Base-by-base conservation (phyloP, 2,329 filamentous ascomycete species). In the Acrodontium crateriforme region DNA sequence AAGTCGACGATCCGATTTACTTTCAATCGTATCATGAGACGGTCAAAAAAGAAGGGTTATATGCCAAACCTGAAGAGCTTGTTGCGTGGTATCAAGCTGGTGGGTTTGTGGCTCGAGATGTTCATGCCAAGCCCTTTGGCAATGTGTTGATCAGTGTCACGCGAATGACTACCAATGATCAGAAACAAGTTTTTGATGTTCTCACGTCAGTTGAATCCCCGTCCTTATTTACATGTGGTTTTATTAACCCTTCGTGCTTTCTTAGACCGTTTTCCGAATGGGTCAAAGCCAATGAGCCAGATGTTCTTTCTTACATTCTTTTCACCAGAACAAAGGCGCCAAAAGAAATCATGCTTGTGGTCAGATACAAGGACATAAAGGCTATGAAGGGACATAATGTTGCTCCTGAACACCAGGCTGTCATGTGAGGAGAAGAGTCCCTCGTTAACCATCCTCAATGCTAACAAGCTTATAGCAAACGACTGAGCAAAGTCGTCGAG, bases 241-340 rank as follows among this genome's bases (percentile, higher is more conserved):
- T n/a, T n/a, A n/a, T n/a, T n/a, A n/a, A n/a, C n/a, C n/a, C n/a
- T n/a, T n/a, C n/a, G n/a, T n/a, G 12, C 28, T 14, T 11, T 15
- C 28, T 11, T 3, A 34, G 31, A 9, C 13, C 29, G 9, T 41
- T 41, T 21, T 22, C 31, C 3, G 16, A 16, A 2, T 41, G 38
- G 38, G 37, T 45, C 2, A 20, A 28, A 16, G 32, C 29, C 4
- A 24, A 39, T 18, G 41, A 46, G 14, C 37, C 41, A 4, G 38
- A 31, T 3, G 39, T 47, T 2, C 26, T 45, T 6, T 45, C 45
- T 1, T 46, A 47, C 31, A 38, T 40, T 5, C 18, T 36, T 2
- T 47, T 48, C 24, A 40, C 38, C 9, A 35, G 45, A 18, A 37
- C 37, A 6, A 48, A 48, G 24, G 41, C 35, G 7, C 29, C 30